These are phyloP conservation scores for Ascoidea asiatica DNA, from an alignment of 805 yeast genomes.

Conservation along the genomic window DNA sequence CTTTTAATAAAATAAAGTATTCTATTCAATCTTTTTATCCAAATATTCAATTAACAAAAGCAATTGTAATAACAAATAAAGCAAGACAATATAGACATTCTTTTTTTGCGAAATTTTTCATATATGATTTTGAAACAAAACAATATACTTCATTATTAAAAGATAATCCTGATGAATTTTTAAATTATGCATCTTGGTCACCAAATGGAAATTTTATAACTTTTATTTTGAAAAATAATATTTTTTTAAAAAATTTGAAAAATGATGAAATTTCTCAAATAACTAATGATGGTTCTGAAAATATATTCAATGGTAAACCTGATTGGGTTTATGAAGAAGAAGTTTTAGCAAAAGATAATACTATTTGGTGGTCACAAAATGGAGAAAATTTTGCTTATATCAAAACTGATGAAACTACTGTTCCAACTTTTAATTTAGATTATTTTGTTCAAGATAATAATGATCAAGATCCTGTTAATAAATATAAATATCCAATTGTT, in stretches of 20 bases:
- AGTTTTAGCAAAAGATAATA: slow-evolving; percentile 54
- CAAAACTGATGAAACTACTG: slow-evolving; percentile 59
- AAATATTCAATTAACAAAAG: slow-evolving; percentile 31
- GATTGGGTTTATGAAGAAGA: slow-evolving; percentile 96
- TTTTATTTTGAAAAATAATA: slow-evolving; percentile 40
- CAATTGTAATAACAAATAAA: slow-evolving; percentile 40
- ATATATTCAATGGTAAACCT: slow-evolving; percentile 75
- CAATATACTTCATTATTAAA: slow-evolving; percentile 18
- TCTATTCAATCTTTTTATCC: slow-evolving; percentile 27
- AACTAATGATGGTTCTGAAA: slow-evolving; percentile 57
- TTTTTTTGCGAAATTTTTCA: slow-evolving; percentile 43
- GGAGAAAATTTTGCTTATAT: slow-evolving; percentile 54
- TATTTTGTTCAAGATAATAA: slow-evolving; percentile 47
- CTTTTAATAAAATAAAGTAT: slow-evolving; percentile 25
- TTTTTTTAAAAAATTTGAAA: slow-evolving; percentile 31
- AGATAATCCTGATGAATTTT: slow-evolving; percentile 13
- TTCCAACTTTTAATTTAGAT: slow-evolving; percentile 61
- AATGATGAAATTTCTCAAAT: slow-evolving; percentile 26
- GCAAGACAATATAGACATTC: slow-evolving; percentile 59
- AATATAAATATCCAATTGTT: slow-evolving; percentile 53
- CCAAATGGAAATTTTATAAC: slow-evolving; percentile 43
- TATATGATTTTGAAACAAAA: slow-evolving; percentile 32
- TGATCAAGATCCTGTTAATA: slow-evolving; percentile 22
- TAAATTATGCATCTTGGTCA: slow-evolving; percentile 50
- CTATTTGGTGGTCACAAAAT: slow-evolving; percentile 80